phyloP scores from a whole-genome alignment of 2,329 filamentous ascomycete genomes.

The Neospermospora avenae region DNA sequence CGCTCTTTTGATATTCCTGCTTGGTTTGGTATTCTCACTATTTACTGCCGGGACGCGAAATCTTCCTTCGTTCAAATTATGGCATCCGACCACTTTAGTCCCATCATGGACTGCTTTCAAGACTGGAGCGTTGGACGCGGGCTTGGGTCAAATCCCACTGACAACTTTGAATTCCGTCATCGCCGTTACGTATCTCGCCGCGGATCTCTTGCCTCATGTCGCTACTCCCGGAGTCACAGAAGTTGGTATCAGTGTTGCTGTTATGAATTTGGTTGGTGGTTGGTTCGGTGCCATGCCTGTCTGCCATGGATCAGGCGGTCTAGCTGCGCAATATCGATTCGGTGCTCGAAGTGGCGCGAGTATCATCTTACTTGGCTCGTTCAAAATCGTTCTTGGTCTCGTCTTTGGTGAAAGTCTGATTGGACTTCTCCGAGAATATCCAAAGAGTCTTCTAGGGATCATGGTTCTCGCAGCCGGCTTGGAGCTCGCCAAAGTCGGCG shows the following conservation, averaged over 20 bases:
- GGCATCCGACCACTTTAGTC: constrained; percentile 53
- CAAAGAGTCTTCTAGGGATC: constrained; percentile 72
- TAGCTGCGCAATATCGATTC: constrained; percentile 89
- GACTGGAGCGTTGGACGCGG: constrained; percentile 51
- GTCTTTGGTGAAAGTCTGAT: constrained; percentile 73
- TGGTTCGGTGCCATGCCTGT: constrained; percentile 96
- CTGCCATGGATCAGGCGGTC: constrained; percentile 86
- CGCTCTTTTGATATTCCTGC: constrained; percentile 66
- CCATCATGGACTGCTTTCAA: constrained; percentile 45
- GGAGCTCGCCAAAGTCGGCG: constrained; percentile 81
- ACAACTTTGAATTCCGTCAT: constrained; percentile 92
- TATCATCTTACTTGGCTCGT: constrained; percentile 71
- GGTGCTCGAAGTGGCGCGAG: constrained; percentile 85
- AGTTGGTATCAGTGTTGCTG: constrained; percentile 75
- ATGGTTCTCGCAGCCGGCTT: constrained; percentile 89
- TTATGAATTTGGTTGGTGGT: constrained; percentile 80
- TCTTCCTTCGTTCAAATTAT: constrained; percentile 55
- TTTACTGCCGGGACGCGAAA: constrained; percentile 38
- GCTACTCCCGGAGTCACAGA: constrained; percentile 69
- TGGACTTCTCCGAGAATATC: constrained; percentile 67
- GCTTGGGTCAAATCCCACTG: constrained; percentile 79
- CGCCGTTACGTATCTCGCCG: constrained; percentile 75
- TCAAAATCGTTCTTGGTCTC: constrained; percentile 75
- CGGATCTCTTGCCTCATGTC: constrained; percentile 70
- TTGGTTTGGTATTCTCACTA: constrained; percentile 65